phyloP scores from a whole-genome alignment of 441 rosid genomes.

The Euphorbia schlechtendalii region DNA sequence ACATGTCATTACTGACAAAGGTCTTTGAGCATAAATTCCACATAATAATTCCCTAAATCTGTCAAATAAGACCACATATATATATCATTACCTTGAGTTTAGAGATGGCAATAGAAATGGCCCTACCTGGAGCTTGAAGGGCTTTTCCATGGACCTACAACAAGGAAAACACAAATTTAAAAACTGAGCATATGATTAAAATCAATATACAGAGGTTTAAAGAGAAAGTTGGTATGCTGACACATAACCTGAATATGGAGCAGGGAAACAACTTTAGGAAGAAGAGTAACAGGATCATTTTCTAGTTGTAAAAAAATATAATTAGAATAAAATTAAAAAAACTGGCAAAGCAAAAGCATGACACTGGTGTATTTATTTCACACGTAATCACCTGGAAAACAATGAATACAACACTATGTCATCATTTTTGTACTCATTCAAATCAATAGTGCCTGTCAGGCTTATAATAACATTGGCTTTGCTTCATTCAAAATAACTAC shows the following conservation, averaged over 20 bases:
- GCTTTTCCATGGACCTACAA: no score
- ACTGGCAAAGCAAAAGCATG: background rate
- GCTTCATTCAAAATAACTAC: background rate
- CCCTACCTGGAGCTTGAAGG: constrained; percentile 97
- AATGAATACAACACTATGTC: background rate
- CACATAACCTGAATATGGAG: constrained; percentile 62
- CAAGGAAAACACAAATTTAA: no score
- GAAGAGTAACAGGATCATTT: constrained; percentile 74
- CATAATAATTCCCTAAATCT: no score
- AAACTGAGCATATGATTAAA: no score
- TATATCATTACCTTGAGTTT: constrained; percentile 76
- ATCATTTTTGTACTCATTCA: no score
- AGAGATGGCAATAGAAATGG: constrained; percentile 78
- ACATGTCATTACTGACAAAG: no score
- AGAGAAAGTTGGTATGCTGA: no score
- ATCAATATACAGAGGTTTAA: no score
- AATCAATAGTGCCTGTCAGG: no score
- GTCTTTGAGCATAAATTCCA: no score
- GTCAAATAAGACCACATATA: background rate
- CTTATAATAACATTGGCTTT: constrained; percentile 1
- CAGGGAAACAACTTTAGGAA: constrained; percentile 92
- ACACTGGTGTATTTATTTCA: background rate
- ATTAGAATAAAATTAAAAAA: background rate
- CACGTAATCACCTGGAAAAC: background rate
- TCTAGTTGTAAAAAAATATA: constrained; percentile 26